phyloP scores from a whole-genome alignment of 345 rosid genomes.

The Salix arbutifolia region DNA sequence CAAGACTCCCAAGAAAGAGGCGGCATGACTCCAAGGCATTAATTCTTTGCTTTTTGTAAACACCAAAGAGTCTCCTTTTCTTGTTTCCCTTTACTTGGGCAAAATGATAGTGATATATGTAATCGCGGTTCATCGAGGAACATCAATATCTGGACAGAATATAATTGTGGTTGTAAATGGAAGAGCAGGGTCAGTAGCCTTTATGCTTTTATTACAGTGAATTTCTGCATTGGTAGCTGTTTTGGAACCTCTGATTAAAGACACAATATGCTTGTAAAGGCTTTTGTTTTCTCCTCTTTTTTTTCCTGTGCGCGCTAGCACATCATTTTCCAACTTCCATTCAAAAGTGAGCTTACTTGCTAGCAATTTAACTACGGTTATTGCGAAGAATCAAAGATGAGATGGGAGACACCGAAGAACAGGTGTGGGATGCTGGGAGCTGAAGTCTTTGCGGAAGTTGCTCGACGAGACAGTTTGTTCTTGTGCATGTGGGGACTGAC shows the following conservation, averaged over 20 bases:
- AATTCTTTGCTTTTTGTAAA: constrained; percentile 12
- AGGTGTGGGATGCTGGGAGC: constrained; percentile 14
- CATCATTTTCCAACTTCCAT: neutral
- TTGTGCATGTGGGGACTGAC: constrained; percentile 38
- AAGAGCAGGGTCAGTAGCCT: constrained; percentile 11
- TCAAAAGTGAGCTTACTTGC: neutral
- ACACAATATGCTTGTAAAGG: constrained; percentile 17
- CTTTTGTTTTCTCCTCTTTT: neutral
- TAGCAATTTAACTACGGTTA: constrained; percentile 11
- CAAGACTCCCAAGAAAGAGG: neutral
- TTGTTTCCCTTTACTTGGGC: constrained; percentile 5
- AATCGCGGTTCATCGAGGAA: neutral
- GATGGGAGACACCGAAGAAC: neutral
- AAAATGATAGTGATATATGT: neutral
- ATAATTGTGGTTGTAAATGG: constrained; percentile 16
- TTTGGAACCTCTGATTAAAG: constrained; percentile 2
- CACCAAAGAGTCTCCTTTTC: neutral
- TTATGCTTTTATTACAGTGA: constrained; percentile 14
- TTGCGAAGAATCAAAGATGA: neutral
- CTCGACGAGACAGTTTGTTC: constrained; percentile 26
- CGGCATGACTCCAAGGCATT: neutral
- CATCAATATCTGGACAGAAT: constrained; percentile 5
- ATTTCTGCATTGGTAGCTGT: constrained; percentile 10
- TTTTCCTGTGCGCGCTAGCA: neutral
- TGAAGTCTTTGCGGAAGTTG: constrained; percentile 22